Base-by-base conservation (phyloP, 2,329 filamentous ascomycete species). In the Xylariaceae sp. region DNA sequence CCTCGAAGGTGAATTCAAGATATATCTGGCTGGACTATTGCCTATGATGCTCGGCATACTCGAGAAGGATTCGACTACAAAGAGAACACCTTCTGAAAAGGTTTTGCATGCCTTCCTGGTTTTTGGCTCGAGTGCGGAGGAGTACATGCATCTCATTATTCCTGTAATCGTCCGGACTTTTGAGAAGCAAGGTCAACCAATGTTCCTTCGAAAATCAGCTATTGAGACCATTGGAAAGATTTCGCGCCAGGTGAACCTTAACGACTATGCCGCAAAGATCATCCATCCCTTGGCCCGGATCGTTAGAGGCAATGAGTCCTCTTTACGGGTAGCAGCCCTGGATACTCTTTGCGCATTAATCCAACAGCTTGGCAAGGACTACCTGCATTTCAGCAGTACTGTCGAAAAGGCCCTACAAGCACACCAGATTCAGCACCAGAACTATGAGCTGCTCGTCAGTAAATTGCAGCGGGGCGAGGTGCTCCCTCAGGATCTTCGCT, bases 111-210 rank as follows among this genome's bases (percentile, higher is more conserved):
- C 91, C 0, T 95, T 99, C 64, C 70, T 98, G 19, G 87, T 98
- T 1, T 98, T 98, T 61, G 94, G 94, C 1, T 85, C 90, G 0
- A 97, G 90, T 57, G 87, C 87, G 9, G 93, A 98, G 62, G 93
- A 98, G 62, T 98, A 98, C 63, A 98, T 98, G 93, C 93, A 98
- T 62, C 74, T 98, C 39, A 97, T 99, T 52, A 88, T 98, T 38
- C 93, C 93, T 0, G 89, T 95, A 28, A 89, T 98, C 56, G 90
- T 98, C 8, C 83, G 86, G 34, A 86, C 95, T 37, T 97, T 98
- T 57, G 91, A 98, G 62, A 94, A 89, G 58, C 79, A 85, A 24
- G 83, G 85, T 9, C 87, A 94, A 49, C 89, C 89, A 7, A 71
- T 79, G 1, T 84, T 84, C 44, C 80, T 96, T 36, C 79, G 89